Percentiles rank a stretch among this genome's conserved stretches.
Evolutionary conservation across 1,284 basidiomycete species (phyloP).

Genomic region (Rhodotorula sp.): DNA sequence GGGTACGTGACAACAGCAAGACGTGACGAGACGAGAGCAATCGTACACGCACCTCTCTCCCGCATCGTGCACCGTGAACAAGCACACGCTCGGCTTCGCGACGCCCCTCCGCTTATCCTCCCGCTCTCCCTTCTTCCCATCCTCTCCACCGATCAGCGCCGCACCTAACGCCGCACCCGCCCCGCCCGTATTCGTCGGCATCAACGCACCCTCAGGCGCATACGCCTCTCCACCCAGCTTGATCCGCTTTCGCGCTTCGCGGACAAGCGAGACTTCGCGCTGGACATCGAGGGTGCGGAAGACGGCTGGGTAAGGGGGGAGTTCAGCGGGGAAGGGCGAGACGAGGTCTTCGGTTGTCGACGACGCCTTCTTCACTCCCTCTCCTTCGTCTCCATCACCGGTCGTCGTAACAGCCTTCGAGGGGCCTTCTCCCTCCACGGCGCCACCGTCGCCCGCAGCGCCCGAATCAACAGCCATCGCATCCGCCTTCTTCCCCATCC

Average conservation of each 20-base stretch:
- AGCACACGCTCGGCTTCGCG: constrained; percentile 73
- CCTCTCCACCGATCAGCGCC: neutral
- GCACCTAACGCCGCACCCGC: neutral
- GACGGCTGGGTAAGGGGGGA: constrained; percentile 72
- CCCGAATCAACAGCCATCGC: constrained; percentile 12
- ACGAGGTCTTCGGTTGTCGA: constrained; percentile 31
- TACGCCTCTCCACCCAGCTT: constrained; percentile 72
- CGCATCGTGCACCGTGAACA: constrained; percentile 87
- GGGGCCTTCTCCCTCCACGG: constrained; percentile 35
- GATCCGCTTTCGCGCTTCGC: constrained; percentile 87
- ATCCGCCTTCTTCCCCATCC: constrained; percentile 61
- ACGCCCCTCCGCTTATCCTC: constrained; percentile 20
- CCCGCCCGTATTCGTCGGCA: constrained; percentile 2
- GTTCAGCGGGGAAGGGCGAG: constrained; percentile 67
- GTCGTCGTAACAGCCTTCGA: constrained; percentile 4
- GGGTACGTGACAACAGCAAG: constrained; percentile 6
- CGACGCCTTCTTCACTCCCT: constrained; percentile 1
- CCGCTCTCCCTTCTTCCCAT: constrained; percentile 2
- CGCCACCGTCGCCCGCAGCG: constrained; percentile 18
- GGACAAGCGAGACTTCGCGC: constrained; percentile 83
- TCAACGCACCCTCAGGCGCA: constrained; percentile 2
- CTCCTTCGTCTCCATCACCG: neutral
- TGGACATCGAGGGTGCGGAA: constrained; percentile 87
- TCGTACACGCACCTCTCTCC: constrained; percentile 70
- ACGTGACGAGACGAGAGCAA: neutral